Evolutionary conservation across 2,329 filamentous ascomycete genomes (phyloP), one percentile per base, ranked within the genome.

Genomic region (Colletotrichum aenigma): DNA sequence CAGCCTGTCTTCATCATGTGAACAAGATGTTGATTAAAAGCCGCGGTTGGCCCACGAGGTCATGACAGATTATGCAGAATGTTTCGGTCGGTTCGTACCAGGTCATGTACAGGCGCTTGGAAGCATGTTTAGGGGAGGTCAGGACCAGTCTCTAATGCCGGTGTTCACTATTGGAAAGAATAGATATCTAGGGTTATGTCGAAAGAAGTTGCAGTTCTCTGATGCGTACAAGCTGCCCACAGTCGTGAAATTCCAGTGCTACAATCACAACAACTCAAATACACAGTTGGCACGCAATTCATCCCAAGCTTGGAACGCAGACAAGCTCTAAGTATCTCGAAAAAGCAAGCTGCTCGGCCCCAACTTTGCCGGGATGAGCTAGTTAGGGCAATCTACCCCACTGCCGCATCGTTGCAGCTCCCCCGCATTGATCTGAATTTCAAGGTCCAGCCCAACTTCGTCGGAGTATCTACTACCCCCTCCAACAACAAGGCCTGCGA

Each of bases 1-100:
- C 82, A 85, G 58, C 83, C 84, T 0, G 81, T 85, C 0, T 86
- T 81, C 69, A 85, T 86, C 13, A 43, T 66, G 7, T 71, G 18
- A 65, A 13, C 18, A 21, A 34, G 60, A 3, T 10, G 6, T 5
- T 21, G 30, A 15, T 2, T 1, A 18, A 24, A 60, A 15, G 13
- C 7, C 3, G 9, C 26, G 26, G 4, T 56, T 21, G n/a, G 52
- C 52, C 12, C 6, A 56, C 13, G n/a, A 9, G 21, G 0, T 15
- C 18, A 43, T n/a, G 38, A n/a, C 0, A n/a, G 9, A 18, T 43
- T 18, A 43, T 43, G 38, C 38, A 43, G 9, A n/a, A 43, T 43
- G 5, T 10, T 43, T 43, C 2, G 38, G 38, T 43, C 9, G 38
- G 38, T 43, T 43, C 34, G 15, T 38, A 38, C 15, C 3, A 8